Base-by-base conservation (phyloP, 2,329 filamentous ascomycete species). In the Tympanopsis confertula region DNA sequence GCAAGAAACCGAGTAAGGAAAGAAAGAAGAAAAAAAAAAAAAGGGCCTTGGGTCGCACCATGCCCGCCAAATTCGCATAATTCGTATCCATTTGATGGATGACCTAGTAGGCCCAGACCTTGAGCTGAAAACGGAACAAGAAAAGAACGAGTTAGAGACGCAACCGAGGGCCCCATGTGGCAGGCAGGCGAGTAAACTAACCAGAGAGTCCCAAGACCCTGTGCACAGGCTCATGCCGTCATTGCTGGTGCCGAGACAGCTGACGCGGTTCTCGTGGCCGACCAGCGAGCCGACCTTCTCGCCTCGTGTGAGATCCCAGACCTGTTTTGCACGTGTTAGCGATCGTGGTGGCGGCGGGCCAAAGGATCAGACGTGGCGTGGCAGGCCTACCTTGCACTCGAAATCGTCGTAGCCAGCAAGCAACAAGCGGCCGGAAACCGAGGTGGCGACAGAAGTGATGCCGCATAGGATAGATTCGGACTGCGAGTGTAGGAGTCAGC, bases 401-500 rank as follows among this genome's bases (percentile, higher is more conserved):
- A 94, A 98, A 57, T 98, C 91, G 54, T 98, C 91, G 55, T 98
- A 98, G 48, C 91, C 91, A 40, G 91, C 91, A 59, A 98, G 96
- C 30, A 98, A 69, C 52, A 98, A 69, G 57, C 91, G 79, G 41
- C 91, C 91, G 40, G 91, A 98, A 13, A 98, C 89, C 13, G 91
- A 98, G 51, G 94, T 96, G 42, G 89, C 91, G 35, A 98, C 91
- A 4, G 91, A 98, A 18, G 91, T 98, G 53, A 98, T 96, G 52
- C 91, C 91, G 58, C 91, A 98, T 38, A 95, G 78, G 50, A 95
- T 94, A 54, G 94, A 89, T 57, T 94, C 88, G 52, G 89, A 95
- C 88, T 96, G 53, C 5, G 45, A 30, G 33, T 18, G 35, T 5
- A 39, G 35, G 37, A 42, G 30, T 41, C 30, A 38, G 38, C 19